These are phyloP conservation scores for Lactarius vividus DNA, from an alignment of 768 basidiomycete species.

Conservation along the genomic window DNA sequence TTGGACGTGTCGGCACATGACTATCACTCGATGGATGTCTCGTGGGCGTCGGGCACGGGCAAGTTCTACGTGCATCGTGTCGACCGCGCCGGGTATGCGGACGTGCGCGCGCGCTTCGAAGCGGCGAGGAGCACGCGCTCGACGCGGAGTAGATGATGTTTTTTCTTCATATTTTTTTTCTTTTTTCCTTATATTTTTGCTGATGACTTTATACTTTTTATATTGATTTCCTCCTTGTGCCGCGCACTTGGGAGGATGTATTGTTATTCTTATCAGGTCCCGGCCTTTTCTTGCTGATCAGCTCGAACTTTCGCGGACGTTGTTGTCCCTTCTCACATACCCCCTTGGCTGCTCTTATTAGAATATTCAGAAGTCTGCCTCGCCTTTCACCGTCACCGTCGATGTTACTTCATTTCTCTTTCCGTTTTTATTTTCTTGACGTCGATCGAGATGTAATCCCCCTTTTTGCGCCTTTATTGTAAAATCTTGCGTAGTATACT, in stretches of 20 bases:
- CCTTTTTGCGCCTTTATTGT: not conserved
- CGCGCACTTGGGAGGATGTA: not conserved
- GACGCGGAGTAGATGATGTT: constrained; percentile 15
- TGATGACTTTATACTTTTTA: not conserved
- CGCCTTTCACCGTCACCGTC: no score
- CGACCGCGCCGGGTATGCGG: constrained; percentile 61
- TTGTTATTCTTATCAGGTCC: not conserved
- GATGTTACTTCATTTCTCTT: not conserved
- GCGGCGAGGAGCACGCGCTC: constrained; percentile 24
- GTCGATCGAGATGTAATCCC: constrained; percentile 16
- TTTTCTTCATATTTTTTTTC: not conserved
- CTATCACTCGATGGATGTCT: constrained; percentile 48
- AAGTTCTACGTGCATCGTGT: constrained; percentile 75
- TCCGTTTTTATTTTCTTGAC: not conserved
- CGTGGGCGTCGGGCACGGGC: constrained; percentile 74
- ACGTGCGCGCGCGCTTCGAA: constrained; percentile 26
- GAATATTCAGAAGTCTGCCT: not conserved
- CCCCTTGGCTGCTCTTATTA: not conserved
- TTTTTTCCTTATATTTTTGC: not conserved
- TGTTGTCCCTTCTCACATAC: not conserved
- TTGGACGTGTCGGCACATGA: constrained; percentile 52
- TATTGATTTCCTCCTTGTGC: not conserved
- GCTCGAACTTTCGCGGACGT: not conserved
- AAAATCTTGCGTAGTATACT: constrained; percentile 19
- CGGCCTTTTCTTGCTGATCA: not conserved